Evolutionary conservation across 2,329 filamentous ascomycete species (phyloP), one percentile per base, ranked within the genome.

Genomic region (Mariannaea sp.): DNA sequence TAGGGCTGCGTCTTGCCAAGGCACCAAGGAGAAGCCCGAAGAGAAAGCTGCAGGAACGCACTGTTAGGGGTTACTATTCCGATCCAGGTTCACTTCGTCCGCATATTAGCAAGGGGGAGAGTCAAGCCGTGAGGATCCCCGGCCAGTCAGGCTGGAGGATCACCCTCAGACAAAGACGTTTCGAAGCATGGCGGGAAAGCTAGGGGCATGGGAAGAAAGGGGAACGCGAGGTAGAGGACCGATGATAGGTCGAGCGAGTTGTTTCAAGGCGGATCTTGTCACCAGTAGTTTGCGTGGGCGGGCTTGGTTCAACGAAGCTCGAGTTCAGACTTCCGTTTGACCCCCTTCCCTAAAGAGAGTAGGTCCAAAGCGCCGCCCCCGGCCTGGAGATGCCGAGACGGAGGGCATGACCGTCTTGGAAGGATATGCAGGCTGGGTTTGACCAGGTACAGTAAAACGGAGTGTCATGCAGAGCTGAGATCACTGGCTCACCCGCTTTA

Each of bases 101-200:
- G 40, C 53, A 30, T 61, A 41, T 35, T 64, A 61, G 63, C 64
- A 64, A 66, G 70, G 67, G 68, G 69, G 68, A 70, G 70, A 54
- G 49, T 64, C 65, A 65, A 49, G 40, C 49, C 51, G 53, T 49
- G 40, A 45, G 29, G 53, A 48, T 33, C 19, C 56, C 51, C 42
- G 53, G 55, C 64, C 64, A 66, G 56, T 69, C 58, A 63, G 58
- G 57, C 29, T 54, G 44, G 26, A 44, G 55, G 44, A 58, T 55
- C 36, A 49, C 49, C 41, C 51, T 54, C 36, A 48, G 38, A 53
- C 62, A 64, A 62, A 62, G 63, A 59, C 55, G 67, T 71, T 75
- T 73, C 69, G 73, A 74, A 62, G 73, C 70, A 70, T 67, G 60
- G 65, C 67, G 68, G 71, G 69, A 69, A 64, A 61, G 53, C 58